Percentiles rank a stretch among this genome's conserved stretches.
These are phyloP conservation scores for Prunus armeniaca DNA, from an alignment of 306 rosid species.

Conservation along the genomic window DNA sequence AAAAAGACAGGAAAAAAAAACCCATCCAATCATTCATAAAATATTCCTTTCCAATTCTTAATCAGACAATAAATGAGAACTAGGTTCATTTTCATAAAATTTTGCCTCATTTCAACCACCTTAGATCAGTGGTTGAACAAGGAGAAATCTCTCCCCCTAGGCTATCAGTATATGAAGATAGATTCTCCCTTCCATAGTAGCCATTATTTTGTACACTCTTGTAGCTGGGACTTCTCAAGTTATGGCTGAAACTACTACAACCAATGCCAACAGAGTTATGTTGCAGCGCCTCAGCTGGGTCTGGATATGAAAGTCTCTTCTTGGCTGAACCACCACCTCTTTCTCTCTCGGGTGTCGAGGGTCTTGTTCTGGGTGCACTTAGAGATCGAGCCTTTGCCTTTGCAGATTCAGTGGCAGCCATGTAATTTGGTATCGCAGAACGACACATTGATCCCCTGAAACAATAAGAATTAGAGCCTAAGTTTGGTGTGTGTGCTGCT, in stretches of 20 bases:
- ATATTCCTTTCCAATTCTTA: neutral
- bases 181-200: constrained; percentile 27
- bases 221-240: constrained; percentile 33
- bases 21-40: neutral
- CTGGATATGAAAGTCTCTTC: constrained; percentile 23
- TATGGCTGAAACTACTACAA: constrained; percentile 3
- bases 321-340: constrained; percentile 11
- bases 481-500: constrained; percentile 30
- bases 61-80: neutral
- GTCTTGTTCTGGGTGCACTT: constrained; percentile 18
- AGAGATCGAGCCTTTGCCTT: constrained; percentile 31
- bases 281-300: neutral
- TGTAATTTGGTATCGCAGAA: constrained; percentile 26
- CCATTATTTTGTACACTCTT: constrained; percentile 23
- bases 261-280: neutral
- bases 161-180: constrained; percentile 21
- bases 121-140: constrained; percentile 31
- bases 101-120: constrained; percentile 15
- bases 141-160: constrained; percentile 30
- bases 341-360: constrained; percentile 34
- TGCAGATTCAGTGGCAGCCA: constrained; percentile 37
- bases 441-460: neutral
- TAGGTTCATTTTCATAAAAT: neutral
- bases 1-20: neutral
- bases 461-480: constrained; percentile 9